Evolutionary conservation across 768 basidiomycete genomes (phyloP), one percentile per base, ranked within the genome.

Genomic region (Pleurotus eryngii): DNA sequence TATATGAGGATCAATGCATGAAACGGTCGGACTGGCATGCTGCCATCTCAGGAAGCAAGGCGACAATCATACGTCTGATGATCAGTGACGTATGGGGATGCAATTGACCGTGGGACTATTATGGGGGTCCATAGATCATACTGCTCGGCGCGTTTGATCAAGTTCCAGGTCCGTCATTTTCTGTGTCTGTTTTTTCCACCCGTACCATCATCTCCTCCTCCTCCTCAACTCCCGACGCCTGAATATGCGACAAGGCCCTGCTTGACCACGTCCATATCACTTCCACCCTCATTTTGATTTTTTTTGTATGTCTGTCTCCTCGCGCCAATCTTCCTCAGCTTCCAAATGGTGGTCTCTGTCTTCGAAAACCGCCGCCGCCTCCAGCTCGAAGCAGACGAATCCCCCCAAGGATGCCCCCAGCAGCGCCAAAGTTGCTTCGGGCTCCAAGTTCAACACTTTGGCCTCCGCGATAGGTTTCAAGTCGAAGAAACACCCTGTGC

Each of bases 401-500:
- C 61, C 66, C 7, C 58, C 67, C 39, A 69, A 24, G 30, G 46
- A 75, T 71, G 63, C 56, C 66, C 24, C 61, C 68, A 17, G 60
- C 62, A 56, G 8, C 15, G 24, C 50, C 60, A 65, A 62, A 58
- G 59, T 66, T 27, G 56, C 67, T 14, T 58, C 65, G 55, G 63
- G 66, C 59, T 70, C 77, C 68, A 81, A 74, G 60, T 76, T 87
- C 65, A 84, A 77, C 58, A 77, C 82, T 5, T 69, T 89, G 49
- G 81, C 81, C 8, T 74, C 81, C 48, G 85, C 81, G 38, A 81
- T 90, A 39, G 85, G 86, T 46, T 73, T 86, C 64, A 87, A 81
- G 68, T 70, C 80, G 18, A 89, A 83, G 72, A 89, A 86, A 35
- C 73, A 74, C 30, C 74, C 81, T 0, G 66, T 78, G 2, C 68